phyloP scores from a whole-genome alignment of 2,329 filamentous ascomycete genomes.

The Neonectria hederae region DNA sequence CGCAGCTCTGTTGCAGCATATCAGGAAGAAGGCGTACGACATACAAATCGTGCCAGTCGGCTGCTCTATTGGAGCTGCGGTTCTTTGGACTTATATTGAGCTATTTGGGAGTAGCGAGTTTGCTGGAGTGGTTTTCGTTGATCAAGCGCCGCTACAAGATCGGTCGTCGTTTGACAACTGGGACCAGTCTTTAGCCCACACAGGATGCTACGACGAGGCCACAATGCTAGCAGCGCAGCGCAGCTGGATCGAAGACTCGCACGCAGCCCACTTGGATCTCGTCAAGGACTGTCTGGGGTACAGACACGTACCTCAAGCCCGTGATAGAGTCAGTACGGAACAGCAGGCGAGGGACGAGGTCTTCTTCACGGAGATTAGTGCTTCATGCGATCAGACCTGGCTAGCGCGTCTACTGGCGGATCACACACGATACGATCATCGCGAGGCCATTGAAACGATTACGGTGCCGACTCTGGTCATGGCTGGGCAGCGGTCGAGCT shows the following conservation, averaged over 20 bases:
- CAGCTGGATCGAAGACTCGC: constrained; percentile 38
- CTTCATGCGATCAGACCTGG: constrained; percentile 39
- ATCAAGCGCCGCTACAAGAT: constrained; percentile 42
- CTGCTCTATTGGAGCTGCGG: constrained; percentile 42
- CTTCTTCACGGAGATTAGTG: constrained; percentile 42
- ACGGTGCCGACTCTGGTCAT: constrained; percentile 40
- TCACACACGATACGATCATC: constrained; percentile 42
- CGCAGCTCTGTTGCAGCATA: constrained; percentile 29
- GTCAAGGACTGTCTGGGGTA: constrained; percentile 40
- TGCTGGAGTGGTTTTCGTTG: constrained; percentile 41
- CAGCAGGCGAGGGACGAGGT: constrained; percentile 35
- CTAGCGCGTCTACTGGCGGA: constrained; percentile 40
- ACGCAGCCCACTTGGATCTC: constrained; percentile 36
- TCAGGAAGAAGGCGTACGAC: constrained; percentile 30
- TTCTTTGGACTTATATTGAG: constrained; percentile 42
- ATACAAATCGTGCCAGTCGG: constrained; percentile 39
- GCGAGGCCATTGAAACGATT: constrained; percentile 39
- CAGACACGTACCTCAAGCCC: constrained; percentile 34
- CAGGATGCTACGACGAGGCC: constrained; percentile 40
- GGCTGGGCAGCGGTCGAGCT: constrained; percentile 39
- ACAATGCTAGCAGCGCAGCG: constrained; percentile 37
- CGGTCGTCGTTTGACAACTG: constrained; percentile 37
- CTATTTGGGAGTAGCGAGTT: constrained; percentile 40
- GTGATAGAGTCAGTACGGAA: constrained; percentile 33
- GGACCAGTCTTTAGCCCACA: constrained; percentile 37